These are phyloP conservation scores for Syzygium malaccense DNA, from an alignment of 441 rosid species.

Conservation along the genomic window DNA sequence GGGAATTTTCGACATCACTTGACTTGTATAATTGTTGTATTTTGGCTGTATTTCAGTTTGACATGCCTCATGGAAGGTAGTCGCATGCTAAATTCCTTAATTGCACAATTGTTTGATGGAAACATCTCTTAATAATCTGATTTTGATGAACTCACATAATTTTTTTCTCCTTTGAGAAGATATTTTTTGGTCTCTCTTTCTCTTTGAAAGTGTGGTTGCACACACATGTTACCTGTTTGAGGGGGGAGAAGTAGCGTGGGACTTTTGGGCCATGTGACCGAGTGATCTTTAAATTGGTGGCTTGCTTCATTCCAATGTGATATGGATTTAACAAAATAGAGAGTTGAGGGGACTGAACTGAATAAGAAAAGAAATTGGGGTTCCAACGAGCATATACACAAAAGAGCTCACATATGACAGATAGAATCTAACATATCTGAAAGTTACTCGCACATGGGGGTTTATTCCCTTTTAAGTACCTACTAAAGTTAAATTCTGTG, in stretches of 20 bases:
- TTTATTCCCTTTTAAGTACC: neutral
- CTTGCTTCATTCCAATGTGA: neutral
- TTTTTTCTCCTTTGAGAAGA: neutral
- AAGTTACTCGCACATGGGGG: neutral
- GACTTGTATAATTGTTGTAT: neutral
- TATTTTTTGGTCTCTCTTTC: neutral
- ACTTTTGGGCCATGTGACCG: neutral
- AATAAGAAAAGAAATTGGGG: neutral
- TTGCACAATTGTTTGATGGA: neutral
- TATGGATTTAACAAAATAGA: neutral
- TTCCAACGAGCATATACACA: neutral
- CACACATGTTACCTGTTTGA: neutral
- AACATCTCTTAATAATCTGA: neutral
- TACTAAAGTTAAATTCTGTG: neutral
- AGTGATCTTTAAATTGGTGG: neutral
- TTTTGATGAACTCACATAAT: neutral
- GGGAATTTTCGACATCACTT: neutral
- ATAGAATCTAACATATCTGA: neutral
- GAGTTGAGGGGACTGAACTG: neutral
- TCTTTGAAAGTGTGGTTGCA: neutral
- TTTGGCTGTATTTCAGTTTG: neutral
- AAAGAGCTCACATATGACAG: neutral
- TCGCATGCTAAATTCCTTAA: neutral
- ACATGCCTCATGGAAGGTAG: neutral
- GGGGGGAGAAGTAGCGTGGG: neutral